Evolutionary conservation across 139 green algal genomes (phyloP).

Genomic region (Haematococcus sp.): DNA sequence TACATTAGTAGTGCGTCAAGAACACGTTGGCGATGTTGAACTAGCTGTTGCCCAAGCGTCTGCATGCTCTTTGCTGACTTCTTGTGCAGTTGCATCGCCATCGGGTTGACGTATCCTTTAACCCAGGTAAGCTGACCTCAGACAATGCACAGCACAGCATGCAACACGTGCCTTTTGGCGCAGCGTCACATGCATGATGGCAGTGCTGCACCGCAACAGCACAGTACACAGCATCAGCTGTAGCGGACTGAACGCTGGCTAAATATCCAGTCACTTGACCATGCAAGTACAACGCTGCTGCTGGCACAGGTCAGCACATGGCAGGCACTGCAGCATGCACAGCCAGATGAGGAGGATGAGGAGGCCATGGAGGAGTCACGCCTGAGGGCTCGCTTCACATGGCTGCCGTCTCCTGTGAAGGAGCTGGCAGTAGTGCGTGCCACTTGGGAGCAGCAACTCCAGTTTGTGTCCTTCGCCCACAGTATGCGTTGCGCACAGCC

Average conservation of each 20-base stretch:
- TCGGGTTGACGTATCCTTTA: constrained; percentile 70
- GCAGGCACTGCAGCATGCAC: constrained; percentile 1
- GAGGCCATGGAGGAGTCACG: not conserved
- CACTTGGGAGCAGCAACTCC: too few species aligned
- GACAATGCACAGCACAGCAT: too few species aligned
- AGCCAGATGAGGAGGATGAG: constrained; percentile 12
- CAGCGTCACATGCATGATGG: too few species aligned
- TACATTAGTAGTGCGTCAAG: too few species aligned
- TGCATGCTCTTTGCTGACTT: too few species aligned
- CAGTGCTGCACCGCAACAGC: too few species aligned
- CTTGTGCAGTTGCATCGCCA: constrained; percentile 41
- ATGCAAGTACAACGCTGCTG: too few species aligned
- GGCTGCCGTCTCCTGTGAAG: not conserved
- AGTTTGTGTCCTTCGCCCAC: not conserved
- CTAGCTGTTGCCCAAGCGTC: too few species aligned
- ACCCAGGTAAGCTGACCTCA: constrained; percentile 53
- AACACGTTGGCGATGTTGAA: too few species aligned
- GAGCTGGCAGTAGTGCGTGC: constrained; percentile 10
- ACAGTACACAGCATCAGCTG: too few species aligned
- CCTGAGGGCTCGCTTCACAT: not conserved
- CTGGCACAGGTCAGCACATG: constrained; percentile 11
- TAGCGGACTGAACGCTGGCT: too few species aligned
- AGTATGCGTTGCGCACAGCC: not conserved
- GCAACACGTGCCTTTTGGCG: not conserved
- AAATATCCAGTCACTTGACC: too few species aligned